Evolutionary conservation across 495 filamentous ascomycete genomes (phyloP), one percentile per base, ranked within the genome.

Genomic region (Daldinia decipiens): DNA sequence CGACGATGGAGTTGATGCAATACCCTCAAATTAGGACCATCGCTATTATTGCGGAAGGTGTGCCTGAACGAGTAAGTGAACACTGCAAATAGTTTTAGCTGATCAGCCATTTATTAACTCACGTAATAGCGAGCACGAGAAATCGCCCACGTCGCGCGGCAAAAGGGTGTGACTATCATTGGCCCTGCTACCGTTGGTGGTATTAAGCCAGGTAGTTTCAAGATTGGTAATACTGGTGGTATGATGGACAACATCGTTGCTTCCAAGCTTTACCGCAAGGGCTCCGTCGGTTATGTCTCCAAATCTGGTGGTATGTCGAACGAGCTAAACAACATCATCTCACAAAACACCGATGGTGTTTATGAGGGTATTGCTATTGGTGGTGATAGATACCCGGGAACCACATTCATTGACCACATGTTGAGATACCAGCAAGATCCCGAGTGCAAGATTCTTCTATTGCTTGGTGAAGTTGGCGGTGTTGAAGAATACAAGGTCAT

Each of bases 231-330:
- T 88, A 99, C 95, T 70, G 95, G 95, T 88, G 95, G 95, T 82
- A 99, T 99, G 95, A 99, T 99, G 95, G 95, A 99, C 88, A 99
- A 99, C 88, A 99, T 99, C 76, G 95, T 99, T 65, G 94, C 95
- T 73, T 98, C 96, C 82, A 99, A 98, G 90, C 93, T 99, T 57
- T 99, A 99, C 90, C 95, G 95, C 82, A 93, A 93, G 83, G 95
- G 95, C 74, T 98, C 96, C 59, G 94, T 99, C 69, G 95, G 92
- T 76, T 99, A 99, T 80, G 95, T 99, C 81, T 98, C 96, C 86
- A 99, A 99, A 87, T 99, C 95, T 52, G 95, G 95, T 77, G 95
- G 95, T 87, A 99, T 99, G 95, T 98, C 94, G 78, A 99, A 99
- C 87, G 95, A 99, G 87, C 83, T 99, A 79, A 99, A 99, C 90